Evolutionary conservation across 108 stramenopile species (phyloP), one percentile per base, ranked within the genome.

Genomic region (Nitzschia sp.): DNA sequence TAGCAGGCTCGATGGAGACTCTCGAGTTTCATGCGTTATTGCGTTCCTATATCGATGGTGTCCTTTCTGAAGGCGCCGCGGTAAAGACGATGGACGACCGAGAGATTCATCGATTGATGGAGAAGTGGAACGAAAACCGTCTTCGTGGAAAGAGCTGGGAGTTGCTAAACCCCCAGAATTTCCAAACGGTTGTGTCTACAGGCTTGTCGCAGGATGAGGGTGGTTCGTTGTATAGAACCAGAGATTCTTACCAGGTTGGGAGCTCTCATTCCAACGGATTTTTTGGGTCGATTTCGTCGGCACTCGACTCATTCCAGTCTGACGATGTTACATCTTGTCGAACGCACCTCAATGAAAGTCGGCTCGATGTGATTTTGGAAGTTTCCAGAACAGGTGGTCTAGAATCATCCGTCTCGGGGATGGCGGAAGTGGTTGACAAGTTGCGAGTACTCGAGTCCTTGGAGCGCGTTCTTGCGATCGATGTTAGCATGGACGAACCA

Each of bases 41-140:
- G 11, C 59, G 1, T 16, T 45, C 55, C 0, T 69, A 76, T 53
- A 64, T 69, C 16, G 62, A 76, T 16, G 75, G 75, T 16, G 27
- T 69, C n/a, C 38, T 64, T 17, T 30, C 64, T 9, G 11, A 44
- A 15, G 26, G 52, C 34, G 25, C 35, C 6, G 27, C 44, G 19
- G 25, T 69, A 2, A 22, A 50, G 25, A 17, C 25, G 28, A 36
- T 58, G 54, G 45, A 28, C 15, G n/a, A 63, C 46, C 45, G 27
- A 0, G 45, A 45, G 11, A 3, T 33, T 44, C 3, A 50, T 45
- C 4, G 26, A n/a, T 36, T 69, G 8, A 32, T 58, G 60, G 89
- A 90, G 30, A 81, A 81, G 60, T 90, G 89, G 89, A 87, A 84
- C 53, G 85, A 87, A 57, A 79, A 73, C 48, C 60, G 65, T 5